Conservation (phyloP, 768 basidiomycete genomes). For the Auricularia heimuer region DNA sequence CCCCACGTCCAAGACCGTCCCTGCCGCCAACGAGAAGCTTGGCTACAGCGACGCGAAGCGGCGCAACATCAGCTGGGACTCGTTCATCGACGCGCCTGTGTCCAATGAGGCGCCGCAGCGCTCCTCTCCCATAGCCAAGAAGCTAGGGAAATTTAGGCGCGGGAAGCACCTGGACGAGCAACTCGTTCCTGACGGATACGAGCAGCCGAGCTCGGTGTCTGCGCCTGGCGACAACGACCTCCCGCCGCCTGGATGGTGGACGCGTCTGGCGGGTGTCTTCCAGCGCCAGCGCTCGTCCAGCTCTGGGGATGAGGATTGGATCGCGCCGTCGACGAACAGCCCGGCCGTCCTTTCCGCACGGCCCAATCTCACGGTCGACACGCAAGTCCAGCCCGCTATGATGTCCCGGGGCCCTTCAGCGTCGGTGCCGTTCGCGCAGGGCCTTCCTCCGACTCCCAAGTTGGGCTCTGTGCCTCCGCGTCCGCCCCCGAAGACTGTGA, state of each 20-base stretch:
- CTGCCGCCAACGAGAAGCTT: slow-evolving; percentile 14
- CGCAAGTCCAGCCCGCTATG: background rate
- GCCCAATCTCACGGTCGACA: background rate
- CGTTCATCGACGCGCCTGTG: slow-evolving; percentile 8
- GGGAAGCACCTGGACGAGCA: background rate
- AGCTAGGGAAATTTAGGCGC: background rate
- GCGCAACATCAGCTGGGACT: slow-evolving; percentile 17
- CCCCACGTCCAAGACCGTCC: no score
- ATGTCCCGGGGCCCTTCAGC: background rate
- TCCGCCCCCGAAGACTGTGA: background rate
- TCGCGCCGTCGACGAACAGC: background rate
- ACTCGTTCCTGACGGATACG: background rate
- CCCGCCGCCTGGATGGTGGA: background rate
- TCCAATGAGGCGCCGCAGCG: background rate
- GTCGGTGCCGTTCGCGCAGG: no score
- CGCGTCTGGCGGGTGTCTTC: background rate
- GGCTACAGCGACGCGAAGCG: slow-evolving; percentile 11
- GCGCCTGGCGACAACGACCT: no score
- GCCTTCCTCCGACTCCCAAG: no score
- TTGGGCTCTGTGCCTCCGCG: background rate
- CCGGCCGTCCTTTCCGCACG: background rate
- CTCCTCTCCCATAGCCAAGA: background rate
- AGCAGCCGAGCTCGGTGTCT: background rate
- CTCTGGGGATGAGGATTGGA: background rate
- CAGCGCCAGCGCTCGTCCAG: background rate